A percentile compares a stretch with the other conserved stretches of the same genome.
Evolutionary conservation across 169 alveolate genomes (phyloP).

Genomic region (Plasmodium vivax): DNA sequence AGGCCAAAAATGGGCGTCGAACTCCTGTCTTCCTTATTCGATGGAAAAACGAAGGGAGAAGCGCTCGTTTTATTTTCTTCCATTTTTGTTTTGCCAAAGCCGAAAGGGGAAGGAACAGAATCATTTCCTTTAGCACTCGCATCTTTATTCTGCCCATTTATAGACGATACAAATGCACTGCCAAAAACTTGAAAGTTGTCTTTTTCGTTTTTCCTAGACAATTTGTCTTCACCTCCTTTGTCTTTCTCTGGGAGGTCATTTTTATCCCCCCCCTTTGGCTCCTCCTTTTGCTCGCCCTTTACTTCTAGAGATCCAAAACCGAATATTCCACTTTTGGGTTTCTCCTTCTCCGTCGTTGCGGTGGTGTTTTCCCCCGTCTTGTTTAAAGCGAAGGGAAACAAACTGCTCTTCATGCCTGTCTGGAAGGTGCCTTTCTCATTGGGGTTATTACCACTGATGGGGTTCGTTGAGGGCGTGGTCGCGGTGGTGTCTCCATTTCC

Average conservation of each 20-base stretch:
- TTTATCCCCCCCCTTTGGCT: not conserved
- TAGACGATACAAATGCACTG: not conserved
- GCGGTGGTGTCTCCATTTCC: not conserved
- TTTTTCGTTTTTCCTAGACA: not conserved
- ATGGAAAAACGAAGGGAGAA: not conserved
- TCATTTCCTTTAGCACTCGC: not conserved
- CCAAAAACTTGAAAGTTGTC: constrained; percentile 1
- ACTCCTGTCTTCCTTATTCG: not conserved
- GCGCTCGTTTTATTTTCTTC: not conserved
- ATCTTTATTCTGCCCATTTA: not conserved
- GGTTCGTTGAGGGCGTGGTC: not conserved
- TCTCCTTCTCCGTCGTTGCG: not conserved
- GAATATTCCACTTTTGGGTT: not conserved
- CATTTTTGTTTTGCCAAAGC: not conserved
- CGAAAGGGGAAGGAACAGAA: not conserved
- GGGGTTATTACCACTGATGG: not conserved
- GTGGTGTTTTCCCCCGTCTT: not conserved
- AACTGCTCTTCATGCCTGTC: not conserved
- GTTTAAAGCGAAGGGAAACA: not conserved
- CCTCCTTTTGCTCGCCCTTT: not conserved
- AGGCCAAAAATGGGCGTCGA: constrained; percentile 10
- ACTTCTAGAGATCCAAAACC: not conserved
- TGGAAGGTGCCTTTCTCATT: not conserved
- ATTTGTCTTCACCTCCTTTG: not conserved
- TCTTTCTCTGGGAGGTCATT: not conserved